These are phyloP conservation scores for Microdochium trichocladiopsis DNA, from an alignment of 2,329 filamentous ascomycete species.

Conservation along the genomic window DNA sequence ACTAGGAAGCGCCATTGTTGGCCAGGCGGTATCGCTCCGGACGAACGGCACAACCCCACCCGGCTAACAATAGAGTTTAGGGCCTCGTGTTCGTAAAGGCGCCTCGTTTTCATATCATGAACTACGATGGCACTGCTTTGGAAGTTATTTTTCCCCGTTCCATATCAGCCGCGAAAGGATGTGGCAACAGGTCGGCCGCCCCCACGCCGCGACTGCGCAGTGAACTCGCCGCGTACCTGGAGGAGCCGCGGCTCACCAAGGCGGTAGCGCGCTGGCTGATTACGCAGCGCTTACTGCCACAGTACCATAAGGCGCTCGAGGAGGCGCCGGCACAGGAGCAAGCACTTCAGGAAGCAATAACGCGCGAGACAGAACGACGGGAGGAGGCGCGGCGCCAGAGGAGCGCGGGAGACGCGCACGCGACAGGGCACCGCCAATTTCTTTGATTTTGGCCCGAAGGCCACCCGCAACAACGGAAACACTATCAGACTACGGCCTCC, in stretches of 20 bases:
- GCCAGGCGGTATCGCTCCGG: no score
- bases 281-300: neutral
- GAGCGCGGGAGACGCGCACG: neutral
- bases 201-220: neutral
- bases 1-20: no score
- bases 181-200: neutral
- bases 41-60: no score
- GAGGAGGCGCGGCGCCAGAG: neutral
- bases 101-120: no score
- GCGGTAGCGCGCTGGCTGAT: neutral
- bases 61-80: no score
- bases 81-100: no score
- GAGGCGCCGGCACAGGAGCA: neutral
- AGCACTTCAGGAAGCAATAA: neutral
- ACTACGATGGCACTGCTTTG: no score
- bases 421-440: neutral
- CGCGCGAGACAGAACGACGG: neutral
- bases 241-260: neutral
- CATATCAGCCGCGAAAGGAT: neutral
- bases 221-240: neutral
- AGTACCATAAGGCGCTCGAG: neutral
- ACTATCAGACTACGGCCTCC: neutral
- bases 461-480: neutral
- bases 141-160: no score
- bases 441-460: neutral